Percentiles rank a stretch among this genome's conserved stretches.
phyloP scores from a whole-genome alignment of 257 asterid genomes.

The Mitragyna speciosa region DNA sequence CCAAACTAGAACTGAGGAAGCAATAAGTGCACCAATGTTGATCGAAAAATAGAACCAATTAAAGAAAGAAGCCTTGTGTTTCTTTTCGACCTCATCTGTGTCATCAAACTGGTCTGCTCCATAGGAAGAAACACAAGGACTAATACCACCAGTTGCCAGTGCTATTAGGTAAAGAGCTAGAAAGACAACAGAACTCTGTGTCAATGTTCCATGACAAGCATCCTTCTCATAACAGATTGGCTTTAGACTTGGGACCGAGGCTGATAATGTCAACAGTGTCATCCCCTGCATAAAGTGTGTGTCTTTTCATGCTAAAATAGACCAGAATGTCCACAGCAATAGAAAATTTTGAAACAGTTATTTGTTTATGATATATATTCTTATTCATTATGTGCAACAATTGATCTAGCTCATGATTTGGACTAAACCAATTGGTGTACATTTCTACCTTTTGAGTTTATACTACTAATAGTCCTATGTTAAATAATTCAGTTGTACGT shows the following conservation, averaged over 20 bases:
- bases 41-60: conserved; percentile 67
- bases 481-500: background rate
- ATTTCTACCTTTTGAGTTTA: too few relatives aligned
- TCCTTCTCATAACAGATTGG: conserved; percentile 49
- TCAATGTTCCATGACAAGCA: conserved; percentile 41
- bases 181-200: conserved; percentile 44
- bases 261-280: conserved; percentile 61
- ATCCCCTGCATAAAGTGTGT: conserved; percentile 44
- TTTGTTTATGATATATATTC: background rate
- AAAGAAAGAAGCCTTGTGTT: conserved; percentile 59
- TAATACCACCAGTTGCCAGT: conserved; percentile 69
- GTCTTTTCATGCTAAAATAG: background rate
- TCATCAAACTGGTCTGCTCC: conserved; percentile 84
- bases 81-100: conserved; percentile 56
- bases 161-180: conserved; percentile 60
- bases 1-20: conserved; percentile 58
- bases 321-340: background rate
- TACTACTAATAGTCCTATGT: too few relatives aligned
- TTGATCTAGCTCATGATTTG: background rate
- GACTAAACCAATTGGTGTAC: too few relatives aligned
- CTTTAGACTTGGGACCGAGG: conserved; percentile 49
- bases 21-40: conserved; percentile 61
- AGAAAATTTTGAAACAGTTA: background rate
- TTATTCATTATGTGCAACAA: too few relatives aligned
- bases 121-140: conserved; percentile 73